Evolutionary conservation across 768 basidiomycete species (phyloP), one percentile per base, ranked within the genome.

Genomic region (Lentinus tigrinus): DNA sequence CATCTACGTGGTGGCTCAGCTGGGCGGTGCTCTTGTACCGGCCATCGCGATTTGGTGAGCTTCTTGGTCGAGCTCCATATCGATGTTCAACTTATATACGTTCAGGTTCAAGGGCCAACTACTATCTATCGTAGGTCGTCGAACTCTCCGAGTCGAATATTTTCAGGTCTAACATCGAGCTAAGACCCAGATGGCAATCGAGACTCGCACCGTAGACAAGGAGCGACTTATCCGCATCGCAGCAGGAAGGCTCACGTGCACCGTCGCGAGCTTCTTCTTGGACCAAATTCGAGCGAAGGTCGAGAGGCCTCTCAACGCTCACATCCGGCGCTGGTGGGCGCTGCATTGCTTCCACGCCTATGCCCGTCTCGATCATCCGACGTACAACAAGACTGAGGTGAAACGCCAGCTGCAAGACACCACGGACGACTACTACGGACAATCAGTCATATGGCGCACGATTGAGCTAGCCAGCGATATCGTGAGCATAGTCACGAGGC

Each of bases 301-400:
- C 11, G 39, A 34, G 3, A n/a, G 4, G 19, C 84, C 83, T 1
- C 78, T 91, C 53, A 82, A 84, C 60, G 68, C 67, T 34, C 77
- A 81, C 36, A 85, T 89, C 65, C 84, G 83, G 59, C 78, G 75
- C 52, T 79, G 80, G 70, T 90, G 85, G 66, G 77, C 84, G 2
- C 69, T 78, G 11, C 85, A 85, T 60, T 81, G 81, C 50, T 90
- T 89, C 69, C 74, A 76, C 27, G 85, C 87, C 13, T 79, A 86
- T 69, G 83, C 81, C n/a, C 82, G 90, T 5, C 78, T 93, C 31
- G 90, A 93, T 67, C 75, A 91, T 3, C 88, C 89, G 0, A 90
- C 90, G 0, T 91, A 82, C 56, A 79, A 85, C 52, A 85, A 90
- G 67, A 76, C 85, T 3, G 77, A 80, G 10, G 75, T 90, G 9